Conservation (phyloP, 2,329 filamentous ascomycete species). For the Xylariaceae sp. region DNA sequence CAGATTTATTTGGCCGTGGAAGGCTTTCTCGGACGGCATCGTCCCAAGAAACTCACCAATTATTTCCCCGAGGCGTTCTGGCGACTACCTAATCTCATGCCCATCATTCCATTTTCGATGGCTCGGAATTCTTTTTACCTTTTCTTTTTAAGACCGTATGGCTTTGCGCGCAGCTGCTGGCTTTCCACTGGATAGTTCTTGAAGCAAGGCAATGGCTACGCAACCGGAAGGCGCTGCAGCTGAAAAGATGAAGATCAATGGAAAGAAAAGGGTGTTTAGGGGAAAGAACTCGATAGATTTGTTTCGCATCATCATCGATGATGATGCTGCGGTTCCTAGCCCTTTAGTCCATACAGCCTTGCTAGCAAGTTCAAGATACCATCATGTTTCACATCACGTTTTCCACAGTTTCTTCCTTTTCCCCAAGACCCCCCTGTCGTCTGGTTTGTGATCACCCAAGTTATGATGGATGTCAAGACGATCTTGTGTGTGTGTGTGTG, state of each 20-base stretch:
- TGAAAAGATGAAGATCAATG: not conserved
- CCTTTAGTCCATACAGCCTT: slow-evolving; percentile 5
- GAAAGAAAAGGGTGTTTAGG: not conserved
- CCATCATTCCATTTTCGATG: slow-evolving; percentile 1
- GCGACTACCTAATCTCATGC: slow-evolving; percentile 11
- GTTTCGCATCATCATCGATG: slow-evolving; percentile 4
- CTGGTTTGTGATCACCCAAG: not conserved
- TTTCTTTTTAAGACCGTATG: slow-evolving; percentile 1
- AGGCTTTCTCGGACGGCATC: slow-evolving; percentile 6
- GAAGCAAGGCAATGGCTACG: not conserved
- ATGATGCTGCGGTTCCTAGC: slow-evolving; percentile 1
- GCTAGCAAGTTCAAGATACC: slow-evolving; percentile 9
- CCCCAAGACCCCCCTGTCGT: not conserved
- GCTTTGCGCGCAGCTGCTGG: slow-evolving; percentile 4
- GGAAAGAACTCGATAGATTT: slow-evolving; percentile 13
- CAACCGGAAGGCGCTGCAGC: not conserved
- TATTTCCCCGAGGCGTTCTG: slow-evolving; percentile 17
- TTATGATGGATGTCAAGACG: not conserved
- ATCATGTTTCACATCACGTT: slow-evolving; percentile 6
- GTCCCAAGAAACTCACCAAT: slow-evolving; percentile 9
- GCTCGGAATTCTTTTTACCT: slow-evolving; percentile 2
- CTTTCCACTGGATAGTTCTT: slow-evolving; percentile 16
- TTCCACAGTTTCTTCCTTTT: not conserved
- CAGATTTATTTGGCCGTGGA: slow-evolving; percentile 26
- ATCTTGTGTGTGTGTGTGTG: not conserved